phyloP scores from a whole-genome alignment of 2,329 filamentous ascomycete species.

The Immersiporthe knoxdaviesiana region DNA sequence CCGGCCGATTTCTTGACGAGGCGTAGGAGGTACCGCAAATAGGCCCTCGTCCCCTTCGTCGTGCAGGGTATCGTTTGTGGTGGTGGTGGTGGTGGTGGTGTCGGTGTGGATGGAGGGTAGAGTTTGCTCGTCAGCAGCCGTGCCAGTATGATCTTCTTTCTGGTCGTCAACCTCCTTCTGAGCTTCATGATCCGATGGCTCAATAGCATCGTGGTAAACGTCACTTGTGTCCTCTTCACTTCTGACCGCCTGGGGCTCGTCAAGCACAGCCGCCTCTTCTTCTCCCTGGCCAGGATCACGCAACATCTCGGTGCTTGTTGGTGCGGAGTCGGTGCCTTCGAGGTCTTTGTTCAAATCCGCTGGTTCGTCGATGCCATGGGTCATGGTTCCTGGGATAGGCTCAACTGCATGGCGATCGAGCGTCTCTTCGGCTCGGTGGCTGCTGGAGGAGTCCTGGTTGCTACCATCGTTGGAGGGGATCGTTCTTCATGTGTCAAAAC shows the following conservation, averaged over 20 bases:
- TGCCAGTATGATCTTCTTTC: not conserved
- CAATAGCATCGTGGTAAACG: not conserved
- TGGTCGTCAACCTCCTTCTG: not conserved
- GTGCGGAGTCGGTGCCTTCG: conserved; percentile 11
- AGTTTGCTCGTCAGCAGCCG: not conserved
- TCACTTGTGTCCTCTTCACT: not conserved
- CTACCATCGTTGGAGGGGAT: conserved; percentile 14
- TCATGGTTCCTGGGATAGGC: conserved; percentile 30
- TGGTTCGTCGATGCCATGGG: conserved; percentile 26
- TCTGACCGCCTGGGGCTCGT: not conserved
- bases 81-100: not conserved
- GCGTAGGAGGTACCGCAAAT: conserved; percentile 25
- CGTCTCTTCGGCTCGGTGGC: conserved; percentile 20
- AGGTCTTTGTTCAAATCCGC: not conserved
- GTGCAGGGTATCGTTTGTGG: not conserved
- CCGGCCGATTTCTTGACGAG: conserved; percentile 14
- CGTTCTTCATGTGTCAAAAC: conserved; percentile 17
- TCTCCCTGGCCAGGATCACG: not conserved
- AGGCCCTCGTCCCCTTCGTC: conserved; percentile 24
- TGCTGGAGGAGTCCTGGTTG: conserved; percentile 9
- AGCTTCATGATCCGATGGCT: not conserved
- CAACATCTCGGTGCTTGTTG: not conserved
- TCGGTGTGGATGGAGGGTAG: conserved; percentile 3
- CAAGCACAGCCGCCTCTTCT: not conserved
- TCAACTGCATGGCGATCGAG: conserved; percentile 26